Evolutionary conservation across 1,284 basidiomycete genomes (phyloP).

Genomic region (Leucoagaricus sp.): DNA sequence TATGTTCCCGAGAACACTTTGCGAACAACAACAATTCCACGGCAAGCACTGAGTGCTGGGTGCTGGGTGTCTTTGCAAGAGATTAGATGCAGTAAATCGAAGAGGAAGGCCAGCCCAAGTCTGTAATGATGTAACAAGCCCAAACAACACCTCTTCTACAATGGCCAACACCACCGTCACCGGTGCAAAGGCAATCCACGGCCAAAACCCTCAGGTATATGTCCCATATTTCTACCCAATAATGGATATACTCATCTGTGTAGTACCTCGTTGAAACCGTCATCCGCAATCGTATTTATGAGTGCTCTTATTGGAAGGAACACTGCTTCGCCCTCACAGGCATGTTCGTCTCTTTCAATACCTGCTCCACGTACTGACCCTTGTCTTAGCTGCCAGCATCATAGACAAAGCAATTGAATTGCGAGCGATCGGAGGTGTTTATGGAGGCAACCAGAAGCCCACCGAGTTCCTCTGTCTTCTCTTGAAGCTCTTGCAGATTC

Average conservation of each 20-base stretch:
- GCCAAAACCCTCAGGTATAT: constrained; percentile 86
- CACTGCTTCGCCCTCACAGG: constrained; percentile 93
- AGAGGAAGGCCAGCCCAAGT: too few relatives aligned
- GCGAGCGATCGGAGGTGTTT: constrained; percentile 89
- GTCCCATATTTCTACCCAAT: neutral
- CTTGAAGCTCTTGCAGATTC: constrained; percentile 94
- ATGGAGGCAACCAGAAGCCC: constrained; percentile 83
- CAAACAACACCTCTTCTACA: constrained; percentile 30
- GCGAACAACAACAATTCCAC: neutral
- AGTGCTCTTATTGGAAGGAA: constrained; percentile 96
- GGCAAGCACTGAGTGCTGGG: too few relatives aligned
- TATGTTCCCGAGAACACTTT: neutral
- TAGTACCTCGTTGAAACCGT: constrained; percentile 97
- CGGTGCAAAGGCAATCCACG: constrained; percentile 86
- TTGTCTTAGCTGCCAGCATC: constrained; percentile 75
- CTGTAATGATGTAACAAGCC: constrained; percentile 9
- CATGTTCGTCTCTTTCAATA: constrained; percentile 28
- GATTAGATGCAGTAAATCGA: too few relatives aligned
- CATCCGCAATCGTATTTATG: constrained; percentile 95
- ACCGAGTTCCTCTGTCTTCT: constrained; percentile 92
- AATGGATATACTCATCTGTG: constrained; percentile 27
- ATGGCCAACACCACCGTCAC: constrained; percentile 90
- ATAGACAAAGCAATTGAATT: constrained; percentile 92
- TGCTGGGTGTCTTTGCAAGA: neutral
- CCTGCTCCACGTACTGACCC: constrained; percentile 13